These are phyloP conservation scores for Aspergillus aculeatus DNA, from an alignment of 2,329 filamentous ascomycete species.

Conservation along the genomic window DNA sequence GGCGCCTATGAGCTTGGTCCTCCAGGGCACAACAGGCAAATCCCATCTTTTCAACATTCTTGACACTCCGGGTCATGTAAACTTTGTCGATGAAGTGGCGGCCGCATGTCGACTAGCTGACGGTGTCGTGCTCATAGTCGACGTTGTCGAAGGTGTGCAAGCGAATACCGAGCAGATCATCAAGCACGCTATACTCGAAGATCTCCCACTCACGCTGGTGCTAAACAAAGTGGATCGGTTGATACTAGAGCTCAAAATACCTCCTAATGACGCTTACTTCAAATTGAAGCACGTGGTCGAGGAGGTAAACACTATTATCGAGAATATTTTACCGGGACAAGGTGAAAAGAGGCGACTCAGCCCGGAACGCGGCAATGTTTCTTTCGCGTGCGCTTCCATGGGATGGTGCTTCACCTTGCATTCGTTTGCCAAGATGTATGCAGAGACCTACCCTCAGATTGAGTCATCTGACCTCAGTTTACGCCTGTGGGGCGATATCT, in stretches of 20 bases:
- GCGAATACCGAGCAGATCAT: conserved; percentile 96
- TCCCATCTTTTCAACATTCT: conserved; percentile 93
- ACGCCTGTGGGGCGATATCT: conserved; percentile 93
- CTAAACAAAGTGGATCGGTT: conserved; percentile 97
- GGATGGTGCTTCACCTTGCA: conserved; percentile 94
- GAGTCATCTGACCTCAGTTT: conserved; percentile 79
- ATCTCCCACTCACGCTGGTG: conserved; percentile 82
- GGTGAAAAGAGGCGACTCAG: conserved; percentile 80
- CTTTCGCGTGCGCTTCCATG: conserved; percentile 90
- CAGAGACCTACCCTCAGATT: conserved; percentile 79
- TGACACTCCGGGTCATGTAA: conserved; percentile 95
- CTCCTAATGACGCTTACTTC: conserved; percentile 95
- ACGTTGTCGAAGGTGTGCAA: conserved; percentile 98
- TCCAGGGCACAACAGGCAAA: conserved; percentile 86
- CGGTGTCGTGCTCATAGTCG: conserved; percentile 88
- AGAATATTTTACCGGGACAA: conserved; percentile 76
- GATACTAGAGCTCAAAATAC: conserved; percentile 89
- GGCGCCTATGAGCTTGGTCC: conserved; percentile 87
- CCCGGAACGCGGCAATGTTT: conserved; percentile 96
- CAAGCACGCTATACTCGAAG: conserved; percentile 88
- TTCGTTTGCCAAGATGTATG: conserved; percentile 96
- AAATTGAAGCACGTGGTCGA: conserved; percentile 99
- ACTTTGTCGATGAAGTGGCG: conserved; percentile 97
- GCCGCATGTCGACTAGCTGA: conserved; percentile 83
- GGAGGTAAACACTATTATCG: conserved; percentile 94